Evolutionary conservation across 2,329 filamentous ascomycete species (phyloP).

Genomic region (Alternaria longipes): DNA sequence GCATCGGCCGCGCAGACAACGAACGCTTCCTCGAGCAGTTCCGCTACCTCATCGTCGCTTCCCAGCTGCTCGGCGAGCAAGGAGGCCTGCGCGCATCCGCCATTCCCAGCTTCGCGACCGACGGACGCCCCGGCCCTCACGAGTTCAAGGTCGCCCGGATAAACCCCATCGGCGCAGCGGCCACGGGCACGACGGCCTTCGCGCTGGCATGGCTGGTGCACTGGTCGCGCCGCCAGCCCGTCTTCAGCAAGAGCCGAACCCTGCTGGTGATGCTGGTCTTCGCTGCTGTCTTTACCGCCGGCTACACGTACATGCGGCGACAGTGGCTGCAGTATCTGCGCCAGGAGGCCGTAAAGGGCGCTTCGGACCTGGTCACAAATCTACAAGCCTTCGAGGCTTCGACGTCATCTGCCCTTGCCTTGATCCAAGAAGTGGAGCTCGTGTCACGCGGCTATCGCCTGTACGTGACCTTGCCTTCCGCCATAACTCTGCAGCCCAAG

Average conservation of each 20-base stretch:
- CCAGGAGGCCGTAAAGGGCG: constrained; percentile 75
- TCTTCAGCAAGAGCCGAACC: constrained; percentile 65
- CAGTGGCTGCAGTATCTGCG: constrained; percentile 84
- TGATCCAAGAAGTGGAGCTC: constrained; percentile 95
- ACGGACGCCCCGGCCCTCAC: constrained; percentile 34
- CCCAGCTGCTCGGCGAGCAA: constrained; percentile 79
- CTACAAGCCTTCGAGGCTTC: constrained; percentile 84
- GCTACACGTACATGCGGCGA: constrained; percentile 77
- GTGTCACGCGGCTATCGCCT: constrained; percentile 90
- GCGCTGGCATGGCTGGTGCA: constrained; percentile 72
- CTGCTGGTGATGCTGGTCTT: constrained; percentile 60
- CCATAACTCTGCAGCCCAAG: background rate
- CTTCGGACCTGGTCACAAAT: constrained; percentile 73
- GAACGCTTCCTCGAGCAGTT: constrained; percentile 90
- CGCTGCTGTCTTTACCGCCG: constrained; percentile 63
- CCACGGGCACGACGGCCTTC: constrained; percentile 71
- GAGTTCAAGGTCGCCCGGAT: constrained; percentile 58
- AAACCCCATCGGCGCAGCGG: constrained; percentile 71
- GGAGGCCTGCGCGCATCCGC: constrained; percentile 50
- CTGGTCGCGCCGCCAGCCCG: constrained; percentile 68
- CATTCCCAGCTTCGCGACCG: constrained; percentile 37
- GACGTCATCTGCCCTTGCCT: constrained; percentile 76
- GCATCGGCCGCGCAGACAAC: constrained; percentile 80
- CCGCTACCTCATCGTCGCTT: constrained; percentile 90
- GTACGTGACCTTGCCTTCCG: constrained; percentile 57